phyloP scores from a whole-genome alignment of 1,284 basidiomycete genomes.

The Malassezia slooffiae region DNA sequence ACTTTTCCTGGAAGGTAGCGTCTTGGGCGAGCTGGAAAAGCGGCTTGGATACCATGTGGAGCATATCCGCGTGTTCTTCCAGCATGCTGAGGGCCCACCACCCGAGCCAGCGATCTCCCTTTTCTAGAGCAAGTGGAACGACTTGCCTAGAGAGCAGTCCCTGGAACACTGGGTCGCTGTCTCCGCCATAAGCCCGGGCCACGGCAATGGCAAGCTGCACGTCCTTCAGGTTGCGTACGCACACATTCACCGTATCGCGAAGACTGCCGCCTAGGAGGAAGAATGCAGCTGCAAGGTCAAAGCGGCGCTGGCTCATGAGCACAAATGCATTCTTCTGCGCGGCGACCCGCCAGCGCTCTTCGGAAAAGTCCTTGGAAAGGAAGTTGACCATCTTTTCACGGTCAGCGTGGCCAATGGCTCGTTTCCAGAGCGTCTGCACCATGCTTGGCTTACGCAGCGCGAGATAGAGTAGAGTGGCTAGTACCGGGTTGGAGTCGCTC shows the following conservation, averaged over 20 bases:
- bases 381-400: slow-evolving; percentile 83
- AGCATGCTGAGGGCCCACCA: slow-evolving; percentile 93
- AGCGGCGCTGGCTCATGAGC: slow-evolving; percentile 55
- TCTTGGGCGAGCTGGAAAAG: too few species aligned
- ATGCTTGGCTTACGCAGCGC: slow-evolving; percentile 82
- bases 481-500: slow-evolving; percentile 59
- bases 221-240: slow-evolving; percentile 74
- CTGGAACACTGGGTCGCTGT: slow-evolving; percentile 63
- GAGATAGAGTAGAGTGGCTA: slow-evolving; percentile 85
- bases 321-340: slow-evolving; percentile 95
- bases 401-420: slow-evolving; percentile 86
- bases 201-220: slow-evolving; percentile 79
- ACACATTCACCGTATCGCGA: slow-evolving; percentile 84
- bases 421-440: slow-evolving; percentile 87
- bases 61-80: slow-evolving; percentile 48
- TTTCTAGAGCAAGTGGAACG: slow-evolving; percentile 68
- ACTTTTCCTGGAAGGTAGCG: too few species aligned
- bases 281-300: slow-evolving; percentile 73
- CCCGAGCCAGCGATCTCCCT: slow-evolving; percentile 87
- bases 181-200: slow-evolving; percentile 66
- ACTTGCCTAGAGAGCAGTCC: slow-evolving; percentile 63
- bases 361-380: slow-evolving; percentile 75
- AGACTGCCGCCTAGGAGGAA: slow-evolving; percentile 81
- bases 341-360: slow-evolving; percentile 77
- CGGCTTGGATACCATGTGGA: slow-evolving; percentile 8